Evolutionary conservation across 2,329 filamentous ascomycete genomes (phyloP), one percentile per base, ranked within the genome.

Genomic region (Aspergillus unguis): DNA sequence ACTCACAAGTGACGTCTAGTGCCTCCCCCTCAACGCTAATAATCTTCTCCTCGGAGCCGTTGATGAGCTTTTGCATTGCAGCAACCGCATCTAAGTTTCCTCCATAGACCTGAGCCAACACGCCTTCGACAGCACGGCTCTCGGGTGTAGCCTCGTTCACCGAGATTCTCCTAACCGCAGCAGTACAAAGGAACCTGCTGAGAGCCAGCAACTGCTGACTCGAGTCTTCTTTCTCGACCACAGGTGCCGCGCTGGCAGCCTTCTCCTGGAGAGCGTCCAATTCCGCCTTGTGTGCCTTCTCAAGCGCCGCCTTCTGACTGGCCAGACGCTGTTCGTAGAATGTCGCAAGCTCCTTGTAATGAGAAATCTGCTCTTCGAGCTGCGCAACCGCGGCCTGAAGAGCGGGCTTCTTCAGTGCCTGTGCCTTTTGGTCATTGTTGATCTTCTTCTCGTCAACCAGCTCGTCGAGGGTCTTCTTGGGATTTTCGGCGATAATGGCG

Each of bases 351-450:
- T 81, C 77, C 69, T 80, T 81, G 75, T 80, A 85, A 55, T 83
- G 78, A 45, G 74, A 66, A 52, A 85, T 72, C 66, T 85, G 83
- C 64, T 85, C 82, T 65, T 86, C 82, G 36, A 82, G 71, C 60
- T 84, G 79, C 11, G 75, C 69, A 48, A 84, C 71, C 60, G 78
- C 75, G 40, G 77, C 73, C 62, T 85, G 80, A 26, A 86, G 77
- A 38, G 73, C 68, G 33, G 84, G 83, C 66, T 85, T 86, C 76
- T 85, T 85, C 64, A 82, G 69, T 1, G 77, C 75, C 64, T 85
- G 81, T 6, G 80, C 80, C 68, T 83, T 85, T 69, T 86, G 84
- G 64, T 86, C 84, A 57, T 71, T 65, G 65, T 86, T 86, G 73
- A 86, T 83, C 70, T 84, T 85, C 70, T 81, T 82, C 49, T 79